These are phyloP conservation scores for Schizonepeta tenuifolia DNA, from an alignment of 257 asterid species.

Conservation along the genomic window DNA sequence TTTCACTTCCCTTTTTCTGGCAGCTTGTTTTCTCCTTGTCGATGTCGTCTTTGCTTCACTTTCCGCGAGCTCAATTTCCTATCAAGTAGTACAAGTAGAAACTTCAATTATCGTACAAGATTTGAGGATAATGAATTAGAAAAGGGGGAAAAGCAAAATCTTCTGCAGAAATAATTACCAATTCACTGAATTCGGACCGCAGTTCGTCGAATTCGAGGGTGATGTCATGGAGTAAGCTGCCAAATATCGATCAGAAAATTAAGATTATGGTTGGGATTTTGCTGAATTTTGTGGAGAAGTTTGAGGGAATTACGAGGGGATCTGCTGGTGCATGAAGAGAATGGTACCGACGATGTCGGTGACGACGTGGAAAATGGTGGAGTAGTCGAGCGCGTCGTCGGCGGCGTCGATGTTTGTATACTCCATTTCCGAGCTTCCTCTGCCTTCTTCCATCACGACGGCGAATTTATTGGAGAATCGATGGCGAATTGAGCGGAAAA, in stretches of 20 bases:
- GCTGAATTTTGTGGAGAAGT: not conserved
- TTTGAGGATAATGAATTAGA: too few species aligned
- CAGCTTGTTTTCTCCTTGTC: constrained; percentile 60
- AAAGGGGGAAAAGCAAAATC: too few species aligned
- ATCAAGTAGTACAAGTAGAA: constrained; percentile 1
- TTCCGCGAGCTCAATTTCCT: constrained; percentile 66
- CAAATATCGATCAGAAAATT: too few species aligned
- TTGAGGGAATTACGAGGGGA: constrained; percentile 68
- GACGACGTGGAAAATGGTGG: constrained; percentile 75
- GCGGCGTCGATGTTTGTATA: constrained; percentile 49
- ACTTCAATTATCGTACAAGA: too few species aligned
- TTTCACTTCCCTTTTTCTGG: constrained; percentile 87
- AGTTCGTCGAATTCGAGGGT: too few species aligned
- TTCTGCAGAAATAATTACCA: too few species aligned
- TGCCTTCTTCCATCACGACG: constrained; percentile 55
- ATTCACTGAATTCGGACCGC: too few species aligned
- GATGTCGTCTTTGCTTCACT: constrained; percentile 52
- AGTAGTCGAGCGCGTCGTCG: constrained; percentile 55
- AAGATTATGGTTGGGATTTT: not conserved
- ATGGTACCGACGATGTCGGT: constrained; percentile 70
- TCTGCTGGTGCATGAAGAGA: constrained; percentile 96
- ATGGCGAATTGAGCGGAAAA: constrained; percentile 15
- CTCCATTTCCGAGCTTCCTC: constrained; percentile 62
- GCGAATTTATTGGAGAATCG: constrained; percentile 5
- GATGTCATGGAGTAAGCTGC: too few species aligned